Evolutionary conservation across 805 yeast genomes (phyloP).

Genomic region (Ogataea populi-albae): DNA sequence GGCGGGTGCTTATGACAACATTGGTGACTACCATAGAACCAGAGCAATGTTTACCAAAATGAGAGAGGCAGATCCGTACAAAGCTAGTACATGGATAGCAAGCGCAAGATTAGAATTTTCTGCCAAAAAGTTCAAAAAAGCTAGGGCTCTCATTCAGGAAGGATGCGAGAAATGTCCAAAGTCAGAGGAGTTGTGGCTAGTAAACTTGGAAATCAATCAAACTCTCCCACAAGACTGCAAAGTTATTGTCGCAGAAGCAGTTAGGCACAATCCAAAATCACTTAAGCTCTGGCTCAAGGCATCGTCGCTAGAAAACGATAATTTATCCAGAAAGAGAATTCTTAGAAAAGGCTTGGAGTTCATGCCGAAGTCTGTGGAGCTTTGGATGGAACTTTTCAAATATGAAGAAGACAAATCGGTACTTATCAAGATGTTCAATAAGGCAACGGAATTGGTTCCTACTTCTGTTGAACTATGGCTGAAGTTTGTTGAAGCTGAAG

Average conservation of each 20-base stretch:
- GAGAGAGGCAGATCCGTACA: slow-evolving; percentile 67
- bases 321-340: slow-evolving; percentile 49
- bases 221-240: slow-evolving; percentile 45
- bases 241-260: slow-evolving; percentile 62
- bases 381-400: slow-evolving; percentile 71
- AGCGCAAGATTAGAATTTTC: slow-evolving; percentile 75
- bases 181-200: slow-evolving; percentile 79
- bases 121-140: slow-evolving; percentile 52
- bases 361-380: slow-evolving; percentile 49
- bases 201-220: slow-evolving; percentile 61
- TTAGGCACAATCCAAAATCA: slow-evolving; percentile 53
- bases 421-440: slow-evolving; percentile 50
- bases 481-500: slow-evolving; percentile 45
- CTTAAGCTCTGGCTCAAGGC: slow-evolving; percentile 74
- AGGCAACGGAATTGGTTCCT: slow-evolving; percentile 72
- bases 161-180: slow-evolving; percentile 71
- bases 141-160: slow-evolving; percentile 60
- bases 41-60: slow-evolving; percentile 63
- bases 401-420: slow-evolving; percentile 53
- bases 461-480: slow-evolving; percentile 64
- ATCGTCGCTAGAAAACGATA: slow-evolving; percentile 58
- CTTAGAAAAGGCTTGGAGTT: slow-evolving; percentile 70
- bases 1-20: slow-evolving; percentile 24
- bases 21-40: slow-evolving; percentile 59
- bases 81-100: slow-evolving; percentile 82